Evolutionary conservation across 192 early-diverging fungal species (phyloP).

Genomic region (Gamsiella multidivaricata): DNA sequence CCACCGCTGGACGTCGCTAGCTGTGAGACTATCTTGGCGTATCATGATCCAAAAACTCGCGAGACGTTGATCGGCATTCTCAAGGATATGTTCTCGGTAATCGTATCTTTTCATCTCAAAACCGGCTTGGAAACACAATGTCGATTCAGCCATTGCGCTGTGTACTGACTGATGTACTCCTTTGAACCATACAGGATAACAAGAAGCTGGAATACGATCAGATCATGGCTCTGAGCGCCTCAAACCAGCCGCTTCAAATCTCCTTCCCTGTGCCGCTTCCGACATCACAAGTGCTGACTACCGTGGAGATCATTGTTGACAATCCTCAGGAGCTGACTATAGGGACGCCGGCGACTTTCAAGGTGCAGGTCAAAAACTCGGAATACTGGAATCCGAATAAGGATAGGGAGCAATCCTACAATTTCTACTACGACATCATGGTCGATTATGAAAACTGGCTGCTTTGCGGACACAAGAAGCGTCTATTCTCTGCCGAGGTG

Average conservation of each 20-base stretch:
- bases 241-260: slow-evolving; percentile 19
- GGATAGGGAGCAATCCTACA: slow-evolving; percentile 32
- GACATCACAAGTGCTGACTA: slow-evolving; percentile 59
- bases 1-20: slow-evolving; percentile 61
- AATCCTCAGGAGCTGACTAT: slow-evolving; percentile 56
- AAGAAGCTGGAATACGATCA: slow-evolving; percentile 58
- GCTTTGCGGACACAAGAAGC: slow-evolving; percentile 69
- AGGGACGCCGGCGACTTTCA: slow-evolving; percentile 67
- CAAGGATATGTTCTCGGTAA: slow-evolving; percentile 67
- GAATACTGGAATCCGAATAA: slow-evolving; percentile 61
- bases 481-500: slow-evolving; percentile 70
- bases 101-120: background rate
- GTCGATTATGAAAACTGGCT: slow-evolving; percentile 78
- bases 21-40: slow-evolving; percentile 59
- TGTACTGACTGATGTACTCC: too few relatives aligned
- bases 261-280: slow-evolving; percentile 41
- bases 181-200: slow-evolving; percentile 56
- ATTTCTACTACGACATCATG: slow-evolving; percentile 70
- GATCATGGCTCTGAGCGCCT: slow-evolving; percentile 29
- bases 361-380: slow-evolving; percentile 62
- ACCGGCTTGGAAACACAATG: background rate
- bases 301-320: slow-evolving; percentile 61
- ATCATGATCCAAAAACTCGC: slow-evolving; percentile 63
- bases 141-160: too few relatives aligned
- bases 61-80: slow-evolving; percentile 61